Conservation (phyloP, 331 rosid species). For the Acacia concinna region DNA sequence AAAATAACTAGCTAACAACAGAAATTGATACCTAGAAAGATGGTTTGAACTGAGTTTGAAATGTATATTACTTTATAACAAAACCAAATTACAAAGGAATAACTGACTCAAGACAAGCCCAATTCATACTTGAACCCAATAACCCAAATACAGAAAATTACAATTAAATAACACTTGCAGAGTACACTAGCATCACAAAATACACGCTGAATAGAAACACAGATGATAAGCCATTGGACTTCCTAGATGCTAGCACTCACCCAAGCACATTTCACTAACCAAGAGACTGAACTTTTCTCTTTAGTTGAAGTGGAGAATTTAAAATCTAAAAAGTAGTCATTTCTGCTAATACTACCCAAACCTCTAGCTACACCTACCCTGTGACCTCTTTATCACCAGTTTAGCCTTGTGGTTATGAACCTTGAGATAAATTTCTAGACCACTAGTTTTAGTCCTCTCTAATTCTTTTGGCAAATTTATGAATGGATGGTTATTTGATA, state of each 20-base stretch:
- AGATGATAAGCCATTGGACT: neutral
- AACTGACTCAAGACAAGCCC: neutral
- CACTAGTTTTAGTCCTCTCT: too few relatives aligned
- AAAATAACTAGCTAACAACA: neutral
- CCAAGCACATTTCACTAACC: neutral
- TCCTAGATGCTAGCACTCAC: neutral
- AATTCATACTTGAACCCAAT: too few relatives aligned
- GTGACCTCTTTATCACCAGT: neutral
- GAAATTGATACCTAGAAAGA: too few relatives aligned
- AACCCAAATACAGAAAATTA: neutral
- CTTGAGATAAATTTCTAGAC: neutral
- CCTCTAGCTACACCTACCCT: neutral
- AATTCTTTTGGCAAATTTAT: neutral
- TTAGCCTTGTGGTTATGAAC: neutral
- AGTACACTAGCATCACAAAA: neutral
- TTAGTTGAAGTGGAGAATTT: neutral
- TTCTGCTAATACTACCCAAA: too few relatives aligned
- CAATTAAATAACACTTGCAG: neutral
- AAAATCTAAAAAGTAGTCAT: neutral
- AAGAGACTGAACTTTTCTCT: neutral
- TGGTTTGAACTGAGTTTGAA: neutral
- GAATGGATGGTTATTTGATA: neutral
- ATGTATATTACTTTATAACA: too few relatives aligned
- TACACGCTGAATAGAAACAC: neutral
- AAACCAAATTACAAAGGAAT: neutral